Conservation (phyloP, 2,329 filamentous ascomycete species). For the Pyricularia pennisetigena region DNA sequence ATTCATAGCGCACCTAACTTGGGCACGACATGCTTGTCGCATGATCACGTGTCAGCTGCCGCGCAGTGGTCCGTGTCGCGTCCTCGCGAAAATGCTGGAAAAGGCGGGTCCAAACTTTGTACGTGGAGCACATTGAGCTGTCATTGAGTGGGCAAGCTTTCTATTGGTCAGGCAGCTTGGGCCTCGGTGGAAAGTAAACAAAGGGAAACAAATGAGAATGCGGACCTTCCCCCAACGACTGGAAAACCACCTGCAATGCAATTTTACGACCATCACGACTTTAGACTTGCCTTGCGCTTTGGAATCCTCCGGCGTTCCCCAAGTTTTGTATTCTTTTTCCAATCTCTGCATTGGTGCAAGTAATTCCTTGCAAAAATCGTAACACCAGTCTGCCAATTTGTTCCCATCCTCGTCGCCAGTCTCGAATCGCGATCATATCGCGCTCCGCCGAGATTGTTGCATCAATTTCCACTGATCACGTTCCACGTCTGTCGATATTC, state of each 20-base stretch:
- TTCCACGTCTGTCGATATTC: not conserved
- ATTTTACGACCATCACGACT: not conserved
- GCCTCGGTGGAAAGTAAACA: not conserved
- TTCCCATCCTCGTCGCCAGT: not conserved
- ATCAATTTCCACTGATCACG: not conserved
- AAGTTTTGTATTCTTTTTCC: not conserved
- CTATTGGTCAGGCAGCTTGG: not conserved
- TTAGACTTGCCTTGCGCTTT: not conserved
- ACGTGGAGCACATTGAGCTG: not conserved
- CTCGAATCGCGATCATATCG: not conserved
- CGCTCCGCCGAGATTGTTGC: not conserved
- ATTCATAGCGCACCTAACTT: not conserved
- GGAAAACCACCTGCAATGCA: not conserved
- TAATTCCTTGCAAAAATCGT: not conserved
- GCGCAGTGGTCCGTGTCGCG: not conserved
- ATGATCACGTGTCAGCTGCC: not conserved
- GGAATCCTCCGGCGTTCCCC: not conserved
- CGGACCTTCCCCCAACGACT: not conserved
- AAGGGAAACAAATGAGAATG: not conserved
- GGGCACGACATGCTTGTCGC: not conserved
- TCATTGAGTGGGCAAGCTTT: not conserved
- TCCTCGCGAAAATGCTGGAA: not conserved
- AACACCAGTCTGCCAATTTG: not conserved
- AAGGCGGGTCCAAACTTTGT: not conserved
- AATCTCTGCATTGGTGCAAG: not conserved